Evolutionary conservation across 176 grass and related monocot species (phyloP).

Genomic region (Oryza meyeriana): DNA sequence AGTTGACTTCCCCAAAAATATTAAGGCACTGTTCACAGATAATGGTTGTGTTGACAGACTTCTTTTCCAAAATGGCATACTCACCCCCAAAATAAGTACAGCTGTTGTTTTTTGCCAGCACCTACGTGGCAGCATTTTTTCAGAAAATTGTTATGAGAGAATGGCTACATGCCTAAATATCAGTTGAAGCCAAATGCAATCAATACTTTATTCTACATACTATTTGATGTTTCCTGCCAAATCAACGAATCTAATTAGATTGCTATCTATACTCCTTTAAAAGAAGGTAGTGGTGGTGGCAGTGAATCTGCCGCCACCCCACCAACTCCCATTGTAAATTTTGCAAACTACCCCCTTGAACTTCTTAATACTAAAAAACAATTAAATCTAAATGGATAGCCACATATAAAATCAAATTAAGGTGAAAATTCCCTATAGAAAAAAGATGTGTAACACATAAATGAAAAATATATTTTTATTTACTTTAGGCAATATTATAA

Average conservation of each 20-base stretch:
- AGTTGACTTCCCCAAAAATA: neutral
- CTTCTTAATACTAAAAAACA: too few relatives aligned
- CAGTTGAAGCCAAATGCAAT: neutral
- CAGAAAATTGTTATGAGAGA: slow-evolving; percentile 8
- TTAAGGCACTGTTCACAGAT: neutral
- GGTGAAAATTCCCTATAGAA: too few relatives aligned
- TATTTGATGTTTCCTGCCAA: neutral
- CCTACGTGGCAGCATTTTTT: neutral
- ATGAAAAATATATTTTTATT: too few relatives aligned
- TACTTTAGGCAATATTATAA: too few relatives aligned
- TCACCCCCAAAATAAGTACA: neutral
- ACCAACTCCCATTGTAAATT: too few relatives aligned
- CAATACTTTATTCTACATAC: neutral
- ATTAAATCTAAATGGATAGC: too few relatives aligned
- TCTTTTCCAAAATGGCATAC: neutral
- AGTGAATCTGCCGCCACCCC: too few relatives aligned
- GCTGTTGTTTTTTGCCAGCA: neutral
- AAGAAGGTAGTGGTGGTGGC: too few relatives aligned
- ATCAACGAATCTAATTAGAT: neutral
- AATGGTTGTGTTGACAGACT: neutral
- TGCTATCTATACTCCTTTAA: too few relatives aligned
- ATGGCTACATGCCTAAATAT: neutral
- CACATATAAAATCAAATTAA: too few relatives aligned
- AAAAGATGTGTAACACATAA: too few relatives aligned
- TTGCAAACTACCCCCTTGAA: too few relatives aligned